These are phyloP conservation scores for Diaporthe australafricana DNA, from an alignment of 2,329 filamentous ascomycete genomes.

Conservation along the genomic window DNA sequence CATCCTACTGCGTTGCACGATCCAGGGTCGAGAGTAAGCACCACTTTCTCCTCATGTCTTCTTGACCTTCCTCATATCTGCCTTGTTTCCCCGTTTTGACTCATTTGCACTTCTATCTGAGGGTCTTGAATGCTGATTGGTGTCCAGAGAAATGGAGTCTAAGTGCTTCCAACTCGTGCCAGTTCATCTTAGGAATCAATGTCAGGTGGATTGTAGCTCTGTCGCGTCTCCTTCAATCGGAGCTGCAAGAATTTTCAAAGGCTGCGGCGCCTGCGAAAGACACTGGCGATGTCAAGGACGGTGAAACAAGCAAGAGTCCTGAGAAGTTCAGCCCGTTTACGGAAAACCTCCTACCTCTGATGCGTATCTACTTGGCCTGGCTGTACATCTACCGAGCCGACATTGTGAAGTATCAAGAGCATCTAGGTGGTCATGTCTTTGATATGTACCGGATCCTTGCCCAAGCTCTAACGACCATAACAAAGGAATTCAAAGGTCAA, in stretches of 20 bases:
- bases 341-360: slow-evolving; percentile 60
- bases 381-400: slow-evolving; percentile 59
- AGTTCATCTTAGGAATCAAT: slow-evolving; percentile 82
- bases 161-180: slow-evolving; percentile 60
- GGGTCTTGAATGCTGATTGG: slow-evolving; percentile 35
- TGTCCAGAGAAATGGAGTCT: slow-evolving; percentile 58
- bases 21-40: slow-evolving; percentile 67
- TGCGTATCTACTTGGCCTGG: slow-evolving; percentile 68
- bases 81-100: not conserved
- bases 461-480: slow-evolving; percentile 61
- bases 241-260: slow-evolving; percentile 66
- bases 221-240: slow-evolving; percentile 76
- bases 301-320: slow-evolving; percentile 40
- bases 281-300: slow-evolving; percentile 41
- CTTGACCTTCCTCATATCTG: not conserved
- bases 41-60: not conserved
- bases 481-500: slow-evolving; percentile 55
- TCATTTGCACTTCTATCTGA: slow-evolving; percentile 11
- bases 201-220: slow-evolving; percentile 80
- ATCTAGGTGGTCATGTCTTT: slow-evolving; percentile 57
- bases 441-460: slow-evolving; percentile 60
- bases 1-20: slow-evolving; percentile 80
- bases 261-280: slow-evolving; percentile 58
- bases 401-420: slow-evolving; percentile 57
- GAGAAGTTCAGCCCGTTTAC: slow-evolving; percentile 52